phyloP scores from a whole-genome alignment of 768 basidiomycete genomes.

The Tulasnella sp. region DNA sequence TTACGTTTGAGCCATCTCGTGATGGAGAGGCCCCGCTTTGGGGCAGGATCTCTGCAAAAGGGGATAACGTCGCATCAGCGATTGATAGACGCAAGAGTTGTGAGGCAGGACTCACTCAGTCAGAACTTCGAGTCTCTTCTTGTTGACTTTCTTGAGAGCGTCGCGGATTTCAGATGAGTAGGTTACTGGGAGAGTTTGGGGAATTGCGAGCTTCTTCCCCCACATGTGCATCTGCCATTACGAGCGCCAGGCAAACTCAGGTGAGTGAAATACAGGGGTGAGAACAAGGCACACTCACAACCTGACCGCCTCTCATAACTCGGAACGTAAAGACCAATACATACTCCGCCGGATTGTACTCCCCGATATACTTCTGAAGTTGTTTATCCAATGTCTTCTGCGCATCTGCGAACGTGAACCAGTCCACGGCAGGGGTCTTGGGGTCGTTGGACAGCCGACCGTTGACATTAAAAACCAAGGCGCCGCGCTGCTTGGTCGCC shows the following conservation, averaged over 20 bases:
- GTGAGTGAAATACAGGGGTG: neutral
- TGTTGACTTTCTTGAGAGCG: conserved; percentile 19
- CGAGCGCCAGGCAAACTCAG: neutral
- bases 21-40: neutral
- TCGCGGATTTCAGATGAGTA: conserved; percentile 17
- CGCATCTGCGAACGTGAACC: conserved; percentile 22
- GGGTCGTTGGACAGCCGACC: conserved; percentile 13
- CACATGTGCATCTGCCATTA: conserved; percentile 16
- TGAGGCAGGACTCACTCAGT: neutral
- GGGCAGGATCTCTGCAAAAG: neutral
- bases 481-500: conserved; percentile 16
- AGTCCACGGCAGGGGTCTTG: conserved; percentile 22
- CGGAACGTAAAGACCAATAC: conserved; percentile 17
- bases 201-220: conserved; percentile 24
- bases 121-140: conserved; percentile 18
- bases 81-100: neutral
- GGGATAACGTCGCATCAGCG: neutral
- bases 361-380: conserved; percentile 21
- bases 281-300: neutral
- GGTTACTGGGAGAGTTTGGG: conserved; percentile 18
- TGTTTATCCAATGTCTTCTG: conserved; percentile 22
- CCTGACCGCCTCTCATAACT: neutral
- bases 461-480: conserved; percentile 23
- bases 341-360: conserved; percentile 19
- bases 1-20: conserved; percentile 12